Evolutionary conservation across 768 basidiomycete genomes (phyloP).

Genomic region (Termitomyces bulborhizus): DNA sequence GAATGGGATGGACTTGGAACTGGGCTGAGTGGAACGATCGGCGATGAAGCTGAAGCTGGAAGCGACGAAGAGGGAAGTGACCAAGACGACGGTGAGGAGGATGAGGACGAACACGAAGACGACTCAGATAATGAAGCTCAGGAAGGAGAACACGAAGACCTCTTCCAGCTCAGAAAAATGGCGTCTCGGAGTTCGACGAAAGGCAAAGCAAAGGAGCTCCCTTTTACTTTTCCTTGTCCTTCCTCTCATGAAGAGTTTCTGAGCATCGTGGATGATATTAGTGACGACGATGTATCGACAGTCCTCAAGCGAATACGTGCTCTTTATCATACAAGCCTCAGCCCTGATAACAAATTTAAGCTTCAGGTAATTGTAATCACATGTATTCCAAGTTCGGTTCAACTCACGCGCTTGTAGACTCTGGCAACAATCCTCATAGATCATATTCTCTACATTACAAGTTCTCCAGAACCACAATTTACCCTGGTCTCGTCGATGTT

Average conservation of each 20-base stretch:
- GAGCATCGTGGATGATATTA: slow-evolving; percentile 66
- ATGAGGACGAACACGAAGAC: slow-evolving; percentile 28
- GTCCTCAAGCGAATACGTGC: slow-evolving; percentile 89
- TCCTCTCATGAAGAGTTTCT: slow-evolving; percentile 82
- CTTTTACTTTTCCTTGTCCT: slow-evolving; percentile 92
- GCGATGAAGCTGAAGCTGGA: slow-evolving; percentile 31
- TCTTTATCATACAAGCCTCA: slow-evolving; percentile 89
- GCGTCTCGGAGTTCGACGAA: slow-evolving; percentile 19
- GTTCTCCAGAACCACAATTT: slow-evolving; percentile 56
- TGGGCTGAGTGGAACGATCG: slow-evolving; percentile 30
- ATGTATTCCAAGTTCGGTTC: background rate
- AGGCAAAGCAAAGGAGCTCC: slow-evolving; percentile 54
- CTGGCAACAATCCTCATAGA: slow-evolving; percentile 80
- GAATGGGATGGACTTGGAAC: slow-evolving; percentile 35
- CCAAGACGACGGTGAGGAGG: slow-evolving; percentile 19
- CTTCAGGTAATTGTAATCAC: slow-evolving; percentile 58
- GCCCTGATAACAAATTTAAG: slow-evolving; percentile 85
- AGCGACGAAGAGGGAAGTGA: slow-evolving; percentile 37
- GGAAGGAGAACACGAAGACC: slow-evolving; percentile 39
- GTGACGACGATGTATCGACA: slow-evolving; percentile 65
- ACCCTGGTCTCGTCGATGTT: slow-evolving; percentile 57
- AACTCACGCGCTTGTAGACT: slow-evolving; percentile 34
- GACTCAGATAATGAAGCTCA: slow-evolving; percentile 26
- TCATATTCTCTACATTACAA: slow-evolving; percentile 73
- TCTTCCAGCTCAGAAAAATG: slow-evolving; percentile 24